A percentile compares a stretch with the other conserved stretches of the same genome.
Evolutionary conservation across 306 rosid genomes (phyloP).

Genomic region (Vicia faba): DNA sequence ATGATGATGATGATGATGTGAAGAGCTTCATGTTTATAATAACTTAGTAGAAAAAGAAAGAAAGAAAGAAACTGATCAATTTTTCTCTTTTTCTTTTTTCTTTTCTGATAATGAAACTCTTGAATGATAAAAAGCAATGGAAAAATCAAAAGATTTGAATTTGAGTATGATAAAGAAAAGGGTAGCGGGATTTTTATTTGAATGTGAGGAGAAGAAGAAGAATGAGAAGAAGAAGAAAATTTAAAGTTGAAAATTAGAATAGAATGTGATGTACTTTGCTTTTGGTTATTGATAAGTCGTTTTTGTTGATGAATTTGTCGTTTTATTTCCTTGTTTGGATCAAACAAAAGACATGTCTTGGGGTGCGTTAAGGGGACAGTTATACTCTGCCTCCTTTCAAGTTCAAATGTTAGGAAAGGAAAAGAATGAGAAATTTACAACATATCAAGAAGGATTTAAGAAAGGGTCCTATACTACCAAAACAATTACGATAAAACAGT

Average conservation of each 20-base stretch:
- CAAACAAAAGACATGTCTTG: conserved; percentile 39
- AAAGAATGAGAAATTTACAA: background rate
- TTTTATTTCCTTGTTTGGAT: conserved; percentile 30
- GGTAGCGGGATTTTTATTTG: conserved; percentile 93
- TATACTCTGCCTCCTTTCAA: conserved; percentile 13
- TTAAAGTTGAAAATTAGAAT: background rate
- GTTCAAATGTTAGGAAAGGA: conserved; percentile 34
- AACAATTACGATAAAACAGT: too few species aligned
- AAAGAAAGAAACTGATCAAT: conserved; percentile 10
- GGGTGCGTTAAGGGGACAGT: conserved; percentile 37
- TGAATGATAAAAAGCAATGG: conserved; percentile 29
- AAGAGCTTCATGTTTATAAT: conserved; percentile 54
- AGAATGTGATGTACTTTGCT: conserved; percentile 1
- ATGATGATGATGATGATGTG: conserved; percentile 45
- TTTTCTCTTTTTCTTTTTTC: conserved; percentile 26
- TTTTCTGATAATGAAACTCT: conserved; percentile 40
- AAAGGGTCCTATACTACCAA: too few species aligned
- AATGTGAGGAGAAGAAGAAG: conserved; percentile 45
- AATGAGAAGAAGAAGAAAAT: conserved; percentile 19
- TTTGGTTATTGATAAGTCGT: conserved; percentile 52
- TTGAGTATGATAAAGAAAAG: conserved; percentile 31
- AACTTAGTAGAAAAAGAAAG: conserved; percentile 16
- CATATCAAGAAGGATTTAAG: too few species aligned
- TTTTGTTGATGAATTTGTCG: conserved; percentile 39
- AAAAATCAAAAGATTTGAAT: conserved; percentile 46